Percentiles rank a stretch among this genome's conserved stretches.
phyloP scores from a whole-genome alignment of 1,284 basidiomycete species.

The Ceratobasidium sp. region DNA sequence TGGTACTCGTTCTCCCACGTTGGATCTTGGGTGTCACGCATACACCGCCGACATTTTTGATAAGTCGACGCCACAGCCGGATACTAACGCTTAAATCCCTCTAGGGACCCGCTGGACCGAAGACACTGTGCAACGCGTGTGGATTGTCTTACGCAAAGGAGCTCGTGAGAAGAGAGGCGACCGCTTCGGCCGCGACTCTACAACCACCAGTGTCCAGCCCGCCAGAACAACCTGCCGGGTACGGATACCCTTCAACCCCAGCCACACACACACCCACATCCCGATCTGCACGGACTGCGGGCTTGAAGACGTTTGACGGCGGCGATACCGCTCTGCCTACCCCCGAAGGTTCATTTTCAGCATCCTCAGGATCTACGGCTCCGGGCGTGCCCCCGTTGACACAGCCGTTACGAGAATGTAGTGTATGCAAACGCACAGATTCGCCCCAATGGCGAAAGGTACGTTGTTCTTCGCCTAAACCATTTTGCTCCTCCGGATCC shows the following conservation, averaged over 20 bases:
- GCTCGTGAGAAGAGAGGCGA: constrained; percentile 20
- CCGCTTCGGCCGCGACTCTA: background rate
- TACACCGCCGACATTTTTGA: background rate
- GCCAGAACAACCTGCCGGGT: constrained; percentile 6
- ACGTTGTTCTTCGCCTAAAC: background rate
- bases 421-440: constrained; percentile 16
- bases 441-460: constrained; percentile 39
- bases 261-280: constrained; percentile 7
- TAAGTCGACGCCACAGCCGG: background rate
- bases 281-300: constrained; percentile 1
- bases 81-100: background rate
- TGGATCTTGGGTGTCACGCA: constrained; percentile 2
- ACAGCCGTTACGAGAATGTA: constrained; percentile 28
- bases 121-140: constrained; percentile 36
- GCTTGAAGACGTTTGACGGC: constrained; percentile 29
- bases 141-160: constrained; percentile 37
- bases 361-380: background rate
- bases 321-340: background rate
- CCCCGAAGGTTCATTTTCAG: constrained; percentile 9
- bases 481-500: background rate
- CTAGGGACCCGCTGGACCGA: constrained; percentile 33
- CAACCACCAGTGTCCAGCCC: background rate
- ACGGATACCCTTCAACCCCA: constrained; percentile 3
- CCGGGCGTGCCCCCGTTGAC: background rate
- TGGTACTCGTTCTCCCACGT: constrained; percentile 6